phyloP scores from a whole-genome alignment of 805 yeast genomes.

The Saturnispora sekii region DNA sequence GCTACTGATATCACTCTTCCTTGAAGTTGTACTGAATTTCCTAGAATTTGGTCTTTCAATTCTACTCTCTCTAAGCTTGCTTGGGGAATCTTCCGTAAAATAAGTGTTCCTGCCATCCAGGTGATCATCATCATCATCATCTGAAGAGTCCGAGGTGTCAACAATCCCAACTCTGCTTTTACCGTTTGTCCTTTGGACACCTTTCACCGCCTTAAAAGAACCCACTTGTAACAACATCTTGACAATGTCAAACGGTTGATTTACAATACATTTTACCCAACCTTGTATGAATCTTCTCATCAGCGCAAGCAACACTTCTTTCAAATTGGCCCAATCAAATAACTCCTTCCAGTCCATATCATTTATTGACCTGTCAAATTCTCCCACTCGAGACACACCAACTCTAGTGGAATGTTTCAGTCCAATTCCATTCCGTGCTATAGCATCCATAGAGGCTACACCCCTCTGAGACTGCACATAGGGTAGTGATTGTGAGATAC shows the following conservation, averaged over 20 bases:
- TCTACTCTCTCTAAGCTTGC: conserved; percentile 19
- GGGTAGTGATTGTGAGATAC: conserved; percentile 27
- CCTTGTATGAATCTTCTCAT: conserved; percentile 53
- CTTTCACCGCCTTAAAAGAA: conserved; percentile 32
- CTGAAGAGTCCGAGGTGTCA: conserved; percentile 3
- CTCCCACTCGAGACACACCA: background rate
- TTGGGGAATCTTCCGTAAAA: conserved; percentile 20
- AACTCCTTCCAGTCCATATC: conserved; percentile 62
- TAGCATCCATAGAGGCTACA: background rate
- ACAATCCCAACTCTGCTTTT: background rate
- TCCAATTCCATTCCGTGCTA: conserved; percentile 8
- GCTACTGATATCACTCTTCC: background rate
- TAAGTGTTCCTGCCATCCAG: conserved; percentile 13
- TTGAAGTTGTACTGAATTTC: conserved; percentile 9
- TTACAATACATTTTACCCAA: conserved; percentile 56
- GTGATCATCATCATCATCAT: conserved; percentile 19
- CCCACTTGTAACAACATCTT: conserved; percentile 77
- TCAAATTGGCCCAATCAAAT: conserved; percentile 48
- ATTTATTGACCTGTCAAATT: conserved; percentile 8
- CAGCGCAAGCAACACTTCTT: conserved; percentile 47
- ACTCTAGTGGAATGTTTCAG: conserved; percentile 9
- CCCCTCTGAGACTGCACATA: conserved; percentile 14
- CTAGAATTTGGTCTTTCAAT: conserved; percentile 22
- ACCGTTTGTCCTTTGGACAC: background rate
- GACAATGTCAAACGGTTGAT: conserved; percentile 86